Conservation (phyloP, 345 rosid genomes). For the Lepidium sativum region DNA sequence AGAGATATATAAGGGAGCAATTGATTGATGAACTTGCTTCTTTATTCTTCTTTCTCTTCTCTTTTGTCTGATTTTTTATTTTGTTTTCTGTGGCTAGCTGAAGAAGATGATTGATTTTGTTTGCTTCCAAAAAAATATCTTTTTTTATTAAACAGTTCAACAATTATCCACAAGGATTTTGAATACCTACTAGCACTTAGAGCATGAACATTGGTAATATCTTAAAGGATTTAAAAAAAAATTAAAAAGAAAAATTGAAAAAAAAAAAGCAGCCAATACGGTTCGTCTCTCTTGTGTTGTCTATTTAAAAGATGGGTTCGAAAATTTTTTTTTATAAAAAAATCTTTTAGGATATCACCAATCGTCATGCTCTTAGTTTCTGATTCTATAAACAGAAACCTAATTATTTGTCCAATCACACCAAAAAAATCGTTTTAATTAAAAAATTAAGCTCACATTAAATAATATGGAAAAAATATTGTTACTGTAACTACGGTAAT, state of each 20-base stretch:
- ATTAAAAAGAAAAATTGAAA: no score
- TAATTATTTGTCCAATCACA: neutral
- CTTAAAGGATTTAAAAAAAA: no score
- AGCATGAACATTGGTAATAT: no score
- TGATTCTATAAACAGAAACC: no score
- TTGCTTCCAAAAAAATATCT: neutral
- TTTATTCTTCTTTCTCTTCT: neutral
- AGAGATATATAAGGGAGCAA: constrained; percentile 11
- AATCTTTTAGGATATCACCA: no score
- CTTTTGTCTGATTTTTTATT: neutral
- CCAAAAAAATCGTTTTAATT: no score
- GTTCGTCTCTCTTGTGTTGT: no score
- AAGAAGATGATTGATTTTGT: constrained; percentile 5
- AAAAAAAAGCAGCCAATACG: no score
- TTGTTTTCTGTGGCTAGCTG: constrained; percentile 21
- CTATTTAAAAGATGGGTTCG: no score
- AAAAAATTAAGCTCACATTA: neutral
- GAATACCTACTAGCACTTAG: neutral
- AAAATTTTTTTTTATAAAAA: no score
- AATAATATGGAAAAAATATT: neutral
- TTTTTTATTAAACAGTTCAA: neutral
- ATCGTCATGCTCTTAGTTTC: no score
- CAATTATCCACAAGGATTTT: neutral
- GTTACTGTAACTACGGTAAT: no score
- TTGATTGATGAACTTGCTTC: constrained; percentile 7